Evolutionary conservation across 2,329 filamentous ascomycete species (phyloP), one percentile per base, ranked within the genome.

Genomic region (Fusarium clavum): DNA sequence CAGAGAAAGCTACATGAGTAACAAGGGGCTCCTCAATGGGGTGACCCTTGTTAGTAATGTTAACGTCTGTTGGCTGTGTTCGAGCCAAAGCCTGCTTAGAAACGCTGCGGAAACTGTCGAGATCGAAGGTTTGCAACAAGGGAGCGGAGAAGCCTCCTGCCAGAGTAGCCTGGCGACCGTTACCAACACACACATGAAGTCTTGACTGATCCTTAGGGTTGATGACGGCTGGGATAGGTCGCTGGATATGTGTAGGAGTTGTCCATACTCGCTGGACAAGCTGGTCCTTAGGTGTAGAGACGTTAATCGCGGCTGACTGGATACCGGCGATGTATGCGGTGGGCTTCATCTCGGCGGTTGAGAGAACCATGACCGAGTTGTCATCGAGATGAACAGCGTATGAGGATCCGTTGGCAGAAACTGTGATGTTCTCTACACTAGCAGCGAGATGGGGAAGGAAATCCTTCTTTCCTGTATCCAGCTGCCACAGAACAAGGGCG

Each of bases 391-490:
- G 92, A 25, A 98, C 79, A 7, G 90, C 92, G 76, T 98, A 99
- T 1, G 92, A 91, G 41, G 93, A 88, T 8, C 96, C 95, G 20
- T 84, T 85, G 1, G 91, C 87, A 18, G 94, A 98, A 34, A 99
- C 88, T 7, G 92, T 90, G 45, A 99, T 87, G 73, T 92, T 94
- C 77, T 96, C 92, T 38, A 99, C 92, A 27, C 90, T 89, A 8
- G 94, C 92, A 25, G 92, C 91, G 61, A 99, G 85, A 85, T 98
- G 94, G n/a, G 96, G 96, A 29, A 99, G 83, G 76, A 91, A 93
- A 76, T 96, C 92, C 75, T 89, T 90, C 77, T 91, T 91, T 68
- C 90, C 90, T 1, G 95, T 98, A 72, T 97, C 93, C 61, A 98
- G 84, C 80, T 99, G 96, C 94, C 94, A 98, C 32, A 98, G 83